Evolutionary conservation across 345 rosid genomes (phyloP).

Genomic region (Gossypium bickii): DNA sequence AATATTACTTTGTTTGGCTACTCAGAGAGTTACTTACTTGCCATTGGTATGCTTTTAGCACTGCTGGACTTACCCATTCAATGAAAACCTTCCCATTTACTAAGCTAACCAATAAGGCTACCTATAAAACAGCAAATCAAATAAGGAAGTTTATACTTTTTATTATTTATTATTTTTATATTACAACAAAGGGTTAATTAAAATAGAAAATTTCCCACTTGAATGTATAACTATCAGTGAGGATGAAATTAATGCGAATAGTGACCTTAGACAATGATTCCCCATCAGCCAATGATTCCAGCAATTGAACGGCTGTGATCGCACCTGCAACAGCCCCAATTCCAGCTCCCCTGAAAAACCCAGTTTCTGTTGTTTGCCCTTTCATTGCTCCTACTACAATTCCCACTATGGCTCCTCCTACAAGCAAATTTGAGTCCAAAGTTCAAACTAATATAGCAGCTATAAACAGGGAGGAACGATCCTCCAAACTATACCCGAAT

Average conservation of each 20-base stretch:
- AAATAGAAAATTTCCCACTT: neutral
- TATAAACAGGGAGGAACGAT: no score
- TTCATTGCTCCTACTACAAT: slow-evolving; percentile 62
- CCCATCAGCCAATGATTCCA: slow-evolving; percentile 45
- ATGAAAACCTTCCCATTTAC: slow-evolving; percentile 65
- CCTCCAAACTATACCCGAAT: neutral
- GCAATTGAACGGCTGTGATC: slow-evolving; percentile 56
- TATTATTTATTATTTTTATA: neutral
- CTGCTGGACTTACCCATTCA: slow-evolving; percentile 74
- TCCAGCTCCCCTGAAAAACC: slow-evolving; percentile 57
- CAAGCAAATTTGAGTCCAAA: neutral
- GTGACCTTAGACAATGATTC: slow-evolving; percentile 67
- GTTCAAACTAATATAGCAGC: neutral
- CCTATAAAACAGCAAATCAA: slow-evolving; percentile 34
- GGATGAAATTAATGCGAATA: neutral
- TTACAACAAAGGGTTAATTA: neutral
- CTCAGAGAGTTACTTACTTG: slow-evolving; percentile 49
- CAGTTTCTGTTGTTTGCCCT: slow-evolving; percentile 85
- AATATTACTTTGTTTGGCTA: neutral
- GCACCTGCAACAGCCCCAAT: slow-evolving; percentile 71
- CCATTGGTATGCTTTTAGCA: slow-evolving; percentile 86
- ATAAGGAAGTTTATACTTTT: neutral
- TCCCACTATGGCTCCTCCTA: slow-evolving; percentile 72
- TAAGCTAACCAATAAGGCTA: slow-evolving; percentile 52
- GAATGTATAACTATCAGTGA: neutral